A percentile compares a stretch with the other conserved stretches of the same genome.
Evolutionary conservation across 2,329 filamentous ascomycete species (phyloP).

Genomic region (Chaetomium sp.): DNA sequence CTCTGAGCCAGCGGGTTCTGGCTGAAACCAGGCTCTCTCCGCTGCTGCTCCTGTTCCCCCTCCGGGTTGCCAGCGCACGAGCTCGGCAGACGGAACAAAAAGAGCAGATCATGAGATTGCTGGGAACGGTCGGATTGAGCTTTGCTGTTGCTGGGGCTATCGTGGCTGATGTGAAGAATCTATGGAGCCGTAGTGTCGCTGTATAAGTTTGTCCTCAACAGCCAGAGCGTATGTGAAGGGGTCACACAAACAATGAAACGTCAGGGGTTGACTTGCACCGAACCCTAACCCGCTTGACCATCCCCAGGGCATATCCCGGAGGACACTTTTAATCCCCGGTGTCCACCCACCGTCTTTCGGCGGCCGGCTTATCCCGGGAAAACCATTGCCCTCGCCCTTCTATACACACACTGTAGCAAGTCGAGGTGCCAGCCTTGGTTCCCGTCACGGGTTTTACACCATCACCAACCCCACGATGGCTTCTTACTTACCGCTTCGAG

Average conservation of each 20-base stretch:
- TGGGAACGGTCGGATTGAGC: background rate
- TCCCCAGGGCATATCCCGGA: background rate
- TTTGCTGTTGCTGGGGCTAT: slow-evolving; percentile 7
- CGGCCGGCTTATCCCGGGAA: slow-evolving; percentile 15
- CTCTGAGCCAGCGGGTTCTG: background rate
- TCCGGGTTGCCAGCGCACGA: slow-evolving; percentile 10
- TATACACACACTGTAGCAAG: background rate
- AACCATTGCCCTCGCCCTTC: slow-evolving; percentile 23
- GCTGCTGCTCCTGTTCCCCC: slow-evolving; percentile 5
- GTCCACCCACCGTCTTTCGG: background rate
- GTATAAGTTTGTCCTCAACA: background rate
- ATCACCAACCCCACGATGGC: background rate
- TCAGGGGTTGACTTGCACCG: background rate
- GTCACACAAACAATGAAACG: background rate
- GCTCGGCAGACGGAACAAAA: background rate
- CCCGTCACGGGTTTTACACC: background rate
- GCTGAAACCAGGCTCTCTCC: background rate
- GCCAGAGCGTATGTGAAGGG: background rate
- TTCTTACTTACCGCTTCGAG: background rate
- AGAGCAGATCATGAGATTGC: background rate
- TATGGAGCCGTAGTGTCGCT: background rate
- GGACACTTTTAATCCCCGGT: background rate
- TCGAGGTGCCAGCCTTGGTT: background rate
- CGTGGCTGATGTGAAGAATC: background rate
- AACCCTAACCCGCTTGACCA: background rate